Base-by-base conservation (phyloP, 1,139 yeast species). In the Candida labiduridarum region DNA sequence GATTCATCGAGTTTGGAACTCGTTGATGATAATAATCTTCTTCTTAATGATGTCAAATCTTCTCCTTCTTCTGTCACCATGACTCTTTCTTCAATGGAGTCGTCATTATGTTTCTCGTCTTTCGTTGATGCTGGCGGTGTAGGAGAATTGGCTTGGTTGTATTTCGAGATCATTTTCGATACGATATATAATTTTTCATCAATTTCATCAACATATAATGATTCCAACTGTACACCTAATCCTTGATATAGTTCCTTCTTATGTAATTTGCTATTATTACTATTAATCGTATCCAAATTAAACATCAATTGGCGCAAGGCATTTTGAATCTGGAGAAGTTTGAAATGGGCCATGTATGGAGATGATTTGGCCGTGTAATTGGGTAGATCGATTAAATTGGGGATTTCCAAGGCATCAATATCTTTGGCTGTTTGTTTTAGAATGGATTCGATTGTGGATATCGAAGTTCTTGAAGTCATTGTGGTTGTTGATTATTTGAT, bases 111-210 rank as follows among this genome's bases (percentile, higher is more conserved):
- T 34, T 15, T 39, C 14, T 31, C 34, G 18, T 16, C 31, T 15
- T 15, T 7, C n/a, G 16, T 18, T 22, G 39, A 15, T 41, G 25
- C 9, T 33, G n/a, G n/a, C 18, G 29, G 19, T 31, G 34, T 4
- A 42, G 53, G 52, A 10, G 47, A 47, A 27, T 51, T 51, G 41
- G 47, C 49, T 4, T 19, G 30, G 30, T 59, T 55, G 59, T 39
- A 50, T 33, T 41, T 31, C 5, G 51, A 50, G 5, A 66, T 56
- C 44, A 64, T 51, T 49, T 59, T 59, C 34, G 53, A 44, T 30
- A 59, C 60, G 19, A 68, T 59, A 52, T 54, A 67, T 25, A 50
- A 41, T 50, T 62, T 65, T 48, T 68, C 73, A 44, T 68, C 72
- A 4, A 65, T 46, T 41, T 54, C 53, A 35, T 48, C 45, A 22